Evolutionary conservation across 2,329 filamentous ascomycete genomes (phyloP).

Genomic region (Trichothecium roseum): DNA sequence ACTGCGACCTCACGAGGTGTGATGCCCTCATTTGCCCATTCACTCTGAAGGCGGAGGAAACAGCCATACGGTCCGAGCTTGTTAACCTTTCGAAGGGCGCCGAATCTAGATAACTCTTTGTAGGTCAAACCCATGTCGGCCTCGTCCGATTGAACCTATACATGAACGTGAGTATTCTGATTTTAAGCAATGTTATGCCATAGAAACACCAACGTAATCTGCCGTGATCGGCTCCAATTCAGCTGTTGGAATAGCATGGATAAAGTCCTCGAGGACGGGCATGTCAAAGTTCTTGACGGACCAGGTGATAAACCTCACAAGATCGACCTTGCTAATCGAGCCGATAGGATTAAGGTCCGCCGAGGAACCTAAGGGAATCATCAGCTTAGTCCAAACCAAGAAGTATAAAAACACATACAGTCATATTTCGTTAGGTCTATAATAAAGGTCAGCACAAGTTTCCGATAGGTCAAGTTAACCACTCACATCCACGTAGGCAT

Average conservation of each 20-base stretch:
- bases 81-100: conserved; percentile 25
- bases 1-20: conserved; percentile 26
- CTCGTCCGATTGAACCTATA: conserved; percentile 24
- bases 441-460: neutral
- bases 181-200: conserved; percentile 1
- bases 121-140: conserved; percentile 33
- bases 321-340: conserved; percentile 48
- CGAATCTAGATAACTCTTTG: conserved; percentile 26
- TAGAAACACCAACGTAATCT: conserved; percentile 10
- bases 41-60: conserved; percentile 27
- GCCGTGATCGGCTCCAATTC: conserved; percentile 34
- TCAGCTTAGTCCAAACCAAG: conserved; percentile 2
- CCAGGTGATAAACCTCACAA: conserved; percentile 55
- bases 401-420: too few relatives aligned
- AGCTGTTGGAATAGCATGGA: conserved; percentile 46
- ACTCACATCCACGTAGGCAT: conserved; percentile 5
- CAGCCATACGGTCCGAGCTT: conserved; percentile 29
- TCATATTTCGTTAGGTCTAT: conserved; percentile 21
- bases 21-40: conserved; percentile 20
- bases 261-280: conserved; percentile 52
- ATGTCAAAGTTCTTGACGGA: conserved; percentile 44
- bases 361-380: too few relatives aligned
- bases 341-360: conserved; percentile 6
- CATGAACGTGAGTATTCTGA: neutral
- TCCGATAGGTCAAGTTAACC: conserved; percentile 1